Conservation (phyloP, 495 filamentous ascomycete species). For the Aspergillus heteromorphus region DNA sequence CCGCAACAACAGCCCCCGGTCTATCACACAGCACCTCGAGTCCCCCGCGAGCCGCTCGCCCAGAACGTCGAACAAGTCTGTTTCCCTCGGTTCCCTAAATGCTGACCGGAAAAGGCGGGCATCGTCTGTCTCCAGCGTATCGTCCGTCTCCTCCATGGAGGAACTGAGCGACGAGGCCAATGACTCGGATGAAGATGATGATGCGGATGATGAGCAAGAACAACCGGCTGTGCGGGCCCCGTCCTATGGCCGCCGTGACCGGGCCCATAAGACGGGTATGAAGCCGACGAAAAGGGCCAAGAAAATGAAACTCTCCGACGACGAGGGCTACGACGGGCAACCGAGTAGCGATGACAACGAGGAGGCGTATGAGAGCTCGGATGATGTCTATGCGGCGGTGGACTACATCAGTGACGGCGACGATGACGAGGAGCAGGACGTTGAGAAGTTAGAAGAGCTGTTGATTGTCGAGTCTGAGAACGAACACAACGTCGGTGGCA, state of each 20-base stretch:
- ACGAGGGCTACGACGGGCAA: slow-evolving; percentile 60
- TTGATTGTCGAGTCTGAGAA: slow-evolving; percentile 59
- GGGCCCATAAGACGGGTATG: slow-evolving; percentile 41
- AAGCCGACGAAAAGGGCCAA: slow-evolving; percentile 24
- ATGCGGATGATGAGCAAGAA: slow-evolving; percentile 46
- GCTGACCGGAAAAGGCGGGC: slow-evolving; percentile 36
- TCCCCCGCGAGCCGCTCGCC: slow-evolving; percentile 17
- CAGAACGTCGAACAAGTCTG: slow-evolving; percentile 24
- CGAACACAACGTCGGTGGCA: slow-evolving; percentile 24
- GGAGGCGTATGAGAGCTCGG: slow-evolving; percentile 40
- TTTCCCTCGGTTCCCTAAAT: slow-evolving; percentile 14
- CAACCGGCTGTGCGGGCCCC: slow-evolving; percentile 46
- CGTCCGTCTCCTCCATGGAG: slow-evolving; percentile 36
- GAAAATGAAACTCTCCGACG: slow-evolving; percentile 53
- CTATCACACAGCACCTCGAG: slow-evolving; percentile 5
- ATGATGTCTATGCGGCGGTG: slow-evolving; percentile 69
- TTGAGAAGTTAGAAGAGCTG: slow-evolving; percentile 67
- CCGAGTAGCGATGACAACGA: slow-evolving; percentile 29
- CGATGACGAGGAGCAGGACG: slow-evolving; percentile 66
- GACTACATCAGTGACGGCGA: slow-evolving; percentile 71
- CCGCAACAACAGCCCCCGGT: slow-evolving; percentile 21
- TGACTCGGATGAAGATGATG: slow-evolving; percentile 41
- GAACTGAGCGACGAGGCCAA: slow-evolving; percentile 37
- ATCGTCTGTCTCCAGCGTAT: slow-evolving; percentile 40
- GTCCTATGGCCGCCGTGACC: slow-evolving; percentile 43